Conservation (phyloP, 2,329 filamentous ascomycete species). For the Colletotrichum falcatum region DNA sequence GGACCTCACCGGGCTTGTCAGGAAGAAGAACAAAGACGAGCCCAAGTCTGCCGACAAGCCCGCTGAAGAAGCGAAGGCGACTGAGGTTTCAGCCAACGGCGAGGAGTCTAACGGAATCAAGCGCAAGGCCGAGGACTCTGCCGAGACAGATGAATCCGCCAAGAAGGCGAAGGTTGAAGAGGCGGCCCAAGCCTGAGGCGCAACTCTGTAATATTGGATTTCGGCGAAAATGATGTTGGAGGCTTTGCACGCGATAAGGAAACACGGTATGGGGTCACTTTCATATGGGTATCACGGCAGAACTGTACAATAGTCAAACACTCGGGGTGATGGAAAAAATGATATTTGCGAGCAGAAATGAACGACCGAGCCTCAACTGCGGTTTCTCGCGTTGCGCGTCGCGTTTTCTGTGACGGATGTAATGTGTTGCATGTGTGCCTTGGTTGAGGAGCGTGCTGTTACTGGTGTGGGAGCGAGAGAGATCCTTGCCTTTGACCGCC, state of each 20-base stretch:
- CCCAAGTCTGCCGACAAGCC: slow-evolving; percentile 37
- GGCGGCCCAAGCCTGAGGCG: slow-evolving; percentile 41
- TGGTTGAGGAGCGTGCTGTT: not conserved
- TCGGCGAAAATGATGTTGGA: slow-evolving; percentile 19
- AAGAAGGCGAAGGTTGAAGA: slow-evolving; percentile 52
- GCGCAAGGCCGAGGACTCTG: slow-evolving; percentile 64
- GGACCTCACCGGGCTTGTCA: slow-evolving; percentile 79
- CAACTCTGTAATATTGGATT: slow-evolving; percentile 10
- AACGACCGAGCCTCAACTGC: slow-evolving; percentile 15
- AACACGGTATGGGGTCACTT: slow-evolving; percentile 22
- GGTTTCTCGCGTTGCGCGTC: slow-evolving; percentile 13
- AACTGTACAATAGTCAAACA: slow-evolving; percentile 32
- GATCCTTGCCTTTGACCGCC: slow-evolving; percentile 39
- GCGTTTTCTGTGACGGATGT: not conserved
- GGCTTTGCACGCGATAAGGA: not conserved
- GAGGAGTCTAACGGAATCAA: slow-evolving; percentile 59
- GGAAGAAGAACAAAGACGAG: slow-evolving; percentile 71
- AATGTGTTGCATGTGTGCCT: slow-evolving; percentile 15
- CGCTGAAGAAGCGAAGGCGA: slow-evolving; percentile 46
- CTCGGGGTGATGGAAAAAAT: slow-evolving; percentile 11
- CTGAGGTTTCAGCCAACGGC: slow-evolving; percentile 45
- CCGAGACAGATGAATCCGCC: slow-evolving; percentile 49
- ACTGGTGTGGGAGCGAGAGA: slow-evolving; percentile 6
- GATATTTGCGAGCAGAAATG: slow-evolving; percentile 14
- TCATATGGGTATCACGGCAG: slow-evolving; percentile 23